These are phyloP conservation scores for Escallonia herrerae DNA, from an alignment of 129 eudicot species.

Conservation along the genomic window DNA sequence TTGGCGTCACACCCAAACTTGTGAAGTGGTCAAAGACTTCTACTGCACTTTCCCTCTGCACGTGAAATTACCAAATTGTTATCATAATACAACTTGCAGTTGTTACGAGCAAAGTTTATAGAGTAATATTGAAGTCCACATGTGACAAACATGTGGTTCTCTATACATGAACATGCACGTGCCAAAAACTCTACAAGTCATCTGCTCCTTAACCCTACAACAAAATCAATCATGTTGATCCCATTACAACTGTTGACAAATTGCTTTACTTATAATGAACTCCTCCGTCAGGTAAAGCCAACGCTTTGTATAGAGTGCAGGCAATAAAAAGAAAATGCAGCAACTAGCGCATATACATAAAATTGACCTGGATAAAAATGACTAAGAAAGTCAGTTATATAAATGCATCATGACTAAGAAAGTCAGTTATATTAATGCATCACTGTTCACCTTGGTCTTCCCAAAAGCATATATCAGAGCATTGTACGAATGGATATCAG, in stretches of 20 bases:
- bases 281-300: no score
- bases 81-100: no score
- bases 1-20: conserved; percentile 73
- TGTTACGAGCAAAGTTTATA: no score
- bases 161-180: not conserved
- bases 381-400: no score
- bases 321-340: not conserved
- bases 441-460: conserved; percentile 57
- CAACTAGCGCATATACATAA: not conserved
- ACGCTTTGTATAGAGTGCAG: not conserved
- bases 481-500: conserved; percentile 82
- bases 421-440: not conserved
- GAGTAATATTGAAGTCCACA: not conserved
- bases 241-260: not conserved
- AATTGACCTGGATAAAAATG: not conserved
- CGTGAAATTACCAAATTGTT: not conserved
- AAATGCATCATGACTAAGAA: no score
- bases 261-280: no score
- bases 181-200: not conserved
- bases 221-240: not conserved
- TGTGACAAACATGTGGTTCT: not conserved
- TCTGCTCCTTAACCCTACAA: not conserved
- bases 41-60: conserved; percentile 74
- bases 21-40: conserved; percentile 64
- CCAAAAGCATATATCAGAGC: conserved; percentile 72